Evolutionary conservation across 345 rosid genomes (phyloP).

Genomic region (Sisymbrium irio): DNA sequence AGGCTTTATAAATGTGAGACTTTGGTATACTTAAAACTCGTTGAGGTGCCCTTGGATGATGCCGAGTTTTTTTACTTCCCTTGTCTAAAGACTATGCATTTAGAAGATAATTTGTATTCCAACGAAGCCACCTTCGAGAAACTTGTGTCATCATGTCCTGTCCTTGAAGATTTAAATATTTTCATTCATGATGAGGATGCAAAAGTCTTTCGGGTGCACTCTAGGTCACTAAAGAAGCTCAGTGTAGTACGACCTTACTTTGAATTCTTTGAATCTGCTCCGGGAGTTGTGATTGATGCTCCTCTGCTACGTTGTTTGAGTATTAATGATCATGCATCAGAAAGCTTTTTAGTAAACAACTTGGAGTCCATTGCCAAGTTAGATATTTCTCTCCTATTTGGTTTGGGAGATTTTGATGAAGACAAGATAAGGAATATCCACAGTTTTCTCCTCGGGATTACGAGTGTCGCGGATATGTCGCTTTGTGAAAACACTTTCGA

Average conservation of each 20-base stretch:
- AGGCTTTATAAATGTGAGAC: not conserved
- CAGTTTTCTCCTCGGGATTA: not conserved
- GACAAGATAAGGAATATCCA: not conserved
- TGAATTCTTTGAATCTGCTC: not conserved
- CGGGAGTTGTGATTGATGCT: conserved; percentile 12
- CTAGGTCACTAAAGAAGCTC: not conserved
- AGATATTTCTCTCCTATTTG: not conserved
- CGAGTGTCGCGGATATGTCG: not conserved
- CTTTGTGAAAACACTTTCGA: not conserved
- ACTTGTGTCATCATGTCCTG: not conserved
- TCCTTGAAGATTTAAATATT: not conserved
- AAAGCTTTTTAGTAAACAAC: not conserved
- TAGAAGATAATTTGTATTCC: not conserved
- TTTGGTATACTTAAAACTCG: not conserved
- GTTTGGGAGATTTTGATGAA: not conserved
- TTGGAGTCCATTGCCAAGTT: not conserved
- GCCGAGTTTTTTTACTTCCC: not conserved
- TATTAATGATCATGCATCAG: not conserved
- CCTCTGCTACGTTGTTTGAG: not conserved
- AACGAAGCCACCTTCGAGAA: not conserved
- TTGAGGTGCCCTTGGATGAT: not conserved
- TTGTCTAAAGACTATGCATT: not conserved
- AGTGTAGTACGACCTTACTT: not conserved
- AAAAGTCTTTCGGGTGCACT: not conserved
- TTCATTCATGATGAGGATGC: not conserved